Base-by-base conservation (phyloP, 805 yeast genomes). In the Wickerhamiella lipophila region DNA sequence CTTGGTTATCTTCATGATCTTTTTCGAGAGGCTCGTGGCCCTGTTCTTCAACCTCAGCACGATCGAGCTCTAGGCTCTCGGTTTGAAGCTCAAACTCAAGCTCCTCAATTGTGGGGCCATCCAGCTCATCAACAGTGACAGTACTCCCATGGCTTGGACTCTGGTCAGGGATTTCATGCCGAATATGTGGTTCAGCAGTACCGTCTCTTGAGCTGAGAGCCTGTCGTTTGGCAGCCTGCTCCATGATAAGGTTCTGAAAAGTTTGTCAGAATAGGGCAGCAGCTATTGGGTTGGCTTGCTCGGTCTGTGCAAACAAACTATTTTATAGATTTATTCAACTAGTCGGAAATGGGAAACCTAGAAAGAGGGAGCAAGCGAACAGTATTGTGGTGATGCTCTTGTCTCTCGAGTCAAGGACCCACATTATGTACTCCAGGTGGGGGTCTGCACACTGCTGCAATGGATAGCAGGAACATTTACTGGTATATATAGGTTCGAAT, bases 21-120 rank as follows among this genome's bases (percentile, higher is more conserved):
- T n/a, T 16, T 9, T 9, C 38, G 4, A n/a, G 38, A 50, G 54
- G 53, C 55, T 60, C 48, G 46, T 13, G 55, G 42, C 23, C 47
- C 21, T 16, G 65, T 38, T 56, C 64, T 39, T 63, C 59, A 47
- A 60, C 61, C 53, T 74, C 80, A 21, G 71, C 64, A 47, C 75
- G 80, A 47, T 68, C 72, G 29, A 79, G 87, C 29, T 78, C 79
- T 60, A 82, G 82, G 57, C 15, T 19, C 13, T 39, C 39, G 36
- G 25, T 30, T 15, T 32, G 18, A 9, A 18, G n/a, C 6, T n/a
- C 27, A 11, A 13, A 11, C 29, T 23, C 43, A 11, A 23, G 16
- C 19, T 29, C 36, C 7, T 35, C 34, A 3, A 19, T 16, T 5
- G 29, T 22, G 32, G 42, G 41, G 25, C 25, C 44, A 11, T 19